Evolutionary conservation across 306 rosid genomes (phyloP).

Genomic region (Acacia melanoxylon): DNA sequence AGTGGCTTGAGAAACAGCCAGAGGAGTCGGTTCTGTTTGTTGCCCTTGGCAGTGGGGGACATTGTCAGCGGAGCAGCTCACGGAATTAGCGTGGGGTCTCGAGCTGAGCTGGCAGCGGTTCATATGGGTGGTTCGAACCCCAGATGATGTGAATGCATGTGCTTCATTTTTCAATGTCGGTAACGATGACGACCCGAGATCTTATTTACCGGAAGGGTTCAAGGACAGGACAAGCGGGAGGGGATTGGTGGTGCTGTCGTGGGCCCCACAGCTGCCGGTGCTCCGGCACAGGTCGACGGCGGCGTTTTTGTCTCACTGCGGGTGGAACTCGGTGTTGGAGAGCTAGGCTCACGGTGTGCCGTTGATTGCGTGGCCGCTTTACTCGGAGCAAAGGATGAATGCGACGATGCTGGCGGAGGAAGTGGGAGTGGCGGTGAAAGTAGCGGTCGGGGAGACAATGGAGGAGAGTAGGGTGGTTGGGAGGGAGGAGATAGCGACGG

Average conservation of each 20-base stretch:
- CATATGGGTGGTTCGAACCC: slow-evolving; percentile 45
- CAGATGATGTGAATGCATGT: not conserved
- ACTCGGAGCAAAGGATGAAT: slow-evolving; percentile 43
- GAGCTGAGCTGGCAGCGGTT: slow-evolving; percentile 43
- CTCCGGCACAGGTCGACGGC: slow-evolving; percentile 37
- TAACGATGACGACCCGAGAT: not conserved
- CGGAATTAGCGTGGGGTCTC: slow-evolving; percentile 28
- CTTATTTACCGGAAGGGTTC: slow-evolving; percentile 42
- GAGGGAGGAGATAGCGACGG: slow-evolving; percentile 43
- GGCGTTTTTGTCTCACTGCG: slow-evolving; percentile 50
- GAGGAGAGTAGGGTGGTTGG: not conserved
- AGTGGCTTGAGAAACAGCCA: slow-evolving; percentile 49
- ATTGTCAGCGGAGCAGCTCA: not conserved
- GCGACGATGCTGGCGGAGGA: slow-evolving; percentile 44
- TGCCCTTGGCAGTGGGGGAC: slow-evolving; percentile 47
- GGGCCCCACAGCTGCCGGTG: slow-evolving; percentile 43
- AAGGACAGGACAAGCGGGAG: slow-evolving; percentile 28
- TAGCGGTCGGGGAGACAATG: not conserved
- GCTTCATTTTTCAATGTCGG: slow-evolving; percentile 37
- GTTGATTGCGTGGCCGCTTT: slow-evolving; percentile 52
- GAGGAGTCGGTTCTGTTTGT: slow-evolving; percentile 41
- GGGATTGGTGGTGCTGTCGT: slow-evolving; percentile 39
- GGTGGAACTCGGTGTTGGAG: slow-evolving; percentile 59
- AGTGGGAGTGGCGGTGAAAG: slow-evolving; percentile 29
- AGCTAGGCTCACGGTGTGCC: slow-evolving; percentile 42